Evolutionary conservation across 306 rosid species (phyloP).

Genomic region (Sechiopsis laciniata): DNA sequence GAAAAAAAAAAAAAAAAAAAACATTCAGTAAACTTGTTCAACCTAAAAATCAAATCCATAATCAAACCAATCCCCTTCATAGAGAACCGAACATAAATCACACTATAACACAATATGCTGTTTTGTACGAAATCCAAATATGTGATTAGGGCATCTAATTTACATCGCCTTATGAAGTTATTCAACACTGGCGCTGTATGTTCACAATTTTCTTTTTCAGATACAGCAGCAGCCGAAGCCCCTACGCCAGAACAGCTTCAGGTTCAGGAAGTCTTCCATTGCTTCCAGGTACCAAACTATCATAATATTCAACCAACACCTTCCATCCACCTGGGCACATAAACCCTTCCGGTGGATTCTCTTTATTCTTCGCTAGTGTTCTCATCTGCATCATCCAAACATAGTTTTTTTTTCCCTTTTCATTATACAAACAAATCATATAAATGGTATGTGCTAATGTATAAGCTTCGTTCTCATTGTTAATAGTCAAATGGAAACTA

Average conservation of each 20-base stretch:
- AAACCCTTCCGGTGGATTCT: conserved; percentile 92
- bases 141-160: conserved; percentile 12
- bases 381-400: conserved; percentile 59
- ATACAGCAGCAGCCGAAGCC: conserved; percentile 19
- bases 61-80: neutral
- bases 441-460: neutral
- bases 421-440: too few relatives aligned
- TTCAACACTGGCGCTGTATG: conserved; percentile 2
- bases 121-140: neutral
- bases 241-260: too few relatives aligned
- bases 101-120: neutral
- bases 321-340: conserved; percentile 99
- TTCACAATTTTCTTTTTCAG: neutral
- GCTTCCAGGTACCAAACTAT: conserved; percentile 40
- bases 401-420: neutral
- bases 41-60: neutral
- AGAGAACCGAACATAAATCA: conserved; percentile 6
- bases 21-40: neutral
- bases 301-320: conserved; percentile 89
- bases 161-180: conserved; percentile 5
- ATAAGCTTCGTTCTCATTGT: neutral
- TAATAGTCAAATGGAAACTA: neutral
- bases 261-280: too few relatives aligned
- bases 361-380: conserved; percentile 79
- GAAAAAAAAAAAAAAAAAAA: too few relatives aligned